These are phyloP conservation scores for Beauveria varroae DNA, from an alignment of 2,329 filamentous ascomycete species.

Conservation along the genomic window DNA sequence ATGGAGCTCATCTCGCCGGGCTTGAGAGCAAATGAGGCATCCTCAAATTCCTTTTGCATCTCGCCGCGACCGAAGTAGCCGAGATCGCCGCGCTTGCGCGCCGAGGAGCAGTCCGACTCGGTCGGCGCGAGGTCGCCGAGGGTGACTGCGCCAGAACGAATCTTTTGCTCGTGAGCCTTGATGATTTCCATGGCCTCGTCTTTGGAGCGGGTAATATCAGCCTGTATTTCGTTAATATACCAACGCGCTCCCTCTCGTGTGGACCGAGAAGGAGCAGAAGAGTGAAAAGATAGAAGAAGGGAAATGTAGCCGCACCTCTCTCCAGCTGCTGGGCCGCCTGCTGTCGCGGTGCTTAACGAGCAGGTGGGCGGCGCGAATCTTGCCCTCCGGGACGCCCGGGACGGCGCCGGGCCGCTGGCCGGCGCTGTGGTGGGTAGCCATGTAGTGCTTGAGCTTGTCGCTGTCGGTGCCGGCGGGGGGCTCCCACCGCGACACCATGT, in stretches of 20 bases:
- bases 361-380: constrained; percentile 89
- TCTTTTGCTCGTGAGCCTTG: constrained; percentile 64
- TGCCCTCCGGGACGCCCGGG: constrained; percentile 52
- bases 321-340: constrained; percentile 86
- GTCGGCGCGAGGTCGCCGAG: constrained; percentile 80
- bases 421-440: constrained; percentile 76
- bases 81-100: constrained; percentile 86
- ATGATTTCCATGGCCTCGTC: constrained; percentile 79
- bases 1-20: constrained; percentile 79
- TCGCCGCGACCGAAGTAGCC: constrained; percentile 91
- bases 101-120: constrained; percentile 94
- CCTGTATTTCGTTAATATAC: constrained; percentile 26
- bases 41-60: constrained; percentile 99
- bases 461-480: constrained; percentile 82
- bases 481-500: constrained; percentile 92
- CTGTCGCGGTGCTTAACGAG: constrained; percentile 90
- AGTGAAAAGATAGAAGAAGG: not conserved
- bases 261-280: not conserved
- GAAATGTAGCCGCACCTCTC: constrained; percentile 46
- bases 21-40: constrained; percentile 84
- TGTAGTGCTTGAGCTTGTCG: constrained; percentile 88
- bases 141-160: constrained; percentile 58
- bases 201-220: constrained; percentile 79
- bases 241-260: not conserved
- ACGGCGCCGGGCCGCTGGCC: constrained; percentile 34